Base-by-base conservation (phyloP, 192 early-diverging fungal species). In the Dissophora ornata region DNA sequence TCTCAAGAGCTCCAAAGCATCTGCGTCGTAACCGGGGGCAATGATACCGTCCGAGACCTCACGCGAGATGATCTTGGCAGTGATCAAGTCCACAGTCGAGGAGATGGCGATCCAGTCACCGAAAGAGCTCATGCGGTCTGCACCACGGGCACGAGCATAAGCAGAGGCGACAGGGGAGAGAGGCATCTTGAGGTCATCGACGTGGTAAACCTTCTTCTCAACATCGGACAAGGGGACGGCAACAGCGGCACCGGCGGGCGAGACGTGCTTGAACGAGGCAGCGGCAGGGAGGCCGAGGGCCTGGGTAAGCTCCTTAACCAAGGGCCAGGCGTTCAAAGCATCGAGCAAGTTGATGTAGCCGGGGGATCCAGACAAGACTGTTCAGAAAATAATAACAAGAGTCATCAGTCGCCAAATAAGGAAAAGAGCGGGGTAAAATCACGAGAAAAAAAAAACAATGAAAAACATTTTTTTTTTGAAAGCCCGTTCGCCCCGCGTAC, bases 281-380 rank as follows among this genome's bases (percentile, higher is more conserved):
- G 97, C 96, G 32, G 97, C 97, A 34, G 97, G 91, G 54, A 96
- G 77, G n/a, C 89, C 88, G 9, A 94, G 86, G 22, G 96, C 94
- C 46, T 84, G 68, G 60, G 90, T 87, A 33, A 99, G 90, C 75
- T 99, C 97, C 88, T 98, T 98, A 69, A 99, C 97, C 56, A 99
- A 86, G 29, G 94, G 96, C 95, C 95, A 99, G 21, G 94, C 84
- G 84, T 98, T 98, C 16, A 99, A 84, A 15, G 97, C 96, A 81
- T 99, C 97, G 57, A 99, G 87, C 34, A 98, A 86, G 85, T 99
- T 98, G 79, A 99, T 98, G 83, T 99, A 99, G 8, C 97, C 97
- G 21, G 96, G 97, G 36, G 94, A 92, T 11, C 97, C 97, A 54
- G 92, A 87, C 25, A 98, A 85, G 50, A 99, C 95, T 80, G 65